phyloP scores from a whole-genome alignment of 768 basidiomycete species.

The Trametes cingulata region DNA sequence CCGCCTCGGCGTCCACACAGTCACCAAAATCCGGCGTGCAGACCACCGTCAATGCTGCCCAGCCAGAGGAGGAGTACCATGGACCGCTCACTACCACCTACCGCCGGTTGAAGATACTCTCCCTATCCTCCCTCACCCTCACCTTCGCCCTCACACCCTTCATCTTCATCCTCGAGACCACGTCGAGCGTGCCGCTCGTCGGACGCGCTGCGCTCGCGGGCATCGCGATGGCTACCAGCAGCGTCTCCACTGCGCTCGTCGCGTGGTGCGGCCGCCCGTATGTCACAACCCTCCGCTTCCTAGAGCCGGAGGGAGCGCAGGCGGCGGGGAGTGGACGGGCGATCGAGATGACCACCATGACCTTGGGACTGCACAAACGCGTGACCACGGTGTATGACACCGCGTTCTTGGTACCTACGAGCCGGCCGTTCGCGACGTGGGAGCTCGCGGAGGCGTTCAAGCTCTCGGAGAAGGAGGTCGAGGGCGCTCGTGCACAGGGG shows the following conservation, averaged over 20 bases:
- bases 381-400: constrained; percentile 77
- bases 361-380: constrained; percentile 56
- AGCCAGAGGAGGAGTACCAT: constrained; percentile 48
- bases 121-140: constrained; percentile 72
- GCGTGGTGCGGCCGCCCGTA: constrained; percentile 74
- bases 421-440: constrained; percentile 78
- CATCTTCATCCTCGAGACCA: constrained; percentile 71
- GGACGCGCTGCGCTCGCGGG: constrained; percentile 69
- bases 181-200: constrained; percentile 64
- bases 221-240: constrained; percentile 72
- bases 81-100: constrained; percentile 77
- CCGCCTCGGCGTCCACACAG: background rate
- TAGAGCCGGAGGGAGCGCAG: constrained; percentile 39
- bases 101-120: constrained; percentile 79
- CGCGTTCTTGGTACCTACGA: constrained; percentile 64
- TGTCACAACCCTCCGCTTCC: constrained; percentile 60
- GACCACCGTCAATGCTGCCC: background rate
- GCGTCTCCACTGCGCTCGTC: constrained; percentile 73
- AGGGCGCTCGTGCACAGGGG: constrained; percentile 42
- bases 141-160: constrained; percentile 73
- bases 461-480: constrained; percentile 41
- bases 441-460: constrained; percentile 61
- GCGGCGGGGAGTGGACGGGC: constrained; percentile 26
- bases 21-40: background rate
- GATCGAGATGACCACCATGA: constrained; percentile 71